phyloP scores from a whole-genome alignment of 1,284 basidiomycete genomes.

The Apiotrichum sp. region DNA sequence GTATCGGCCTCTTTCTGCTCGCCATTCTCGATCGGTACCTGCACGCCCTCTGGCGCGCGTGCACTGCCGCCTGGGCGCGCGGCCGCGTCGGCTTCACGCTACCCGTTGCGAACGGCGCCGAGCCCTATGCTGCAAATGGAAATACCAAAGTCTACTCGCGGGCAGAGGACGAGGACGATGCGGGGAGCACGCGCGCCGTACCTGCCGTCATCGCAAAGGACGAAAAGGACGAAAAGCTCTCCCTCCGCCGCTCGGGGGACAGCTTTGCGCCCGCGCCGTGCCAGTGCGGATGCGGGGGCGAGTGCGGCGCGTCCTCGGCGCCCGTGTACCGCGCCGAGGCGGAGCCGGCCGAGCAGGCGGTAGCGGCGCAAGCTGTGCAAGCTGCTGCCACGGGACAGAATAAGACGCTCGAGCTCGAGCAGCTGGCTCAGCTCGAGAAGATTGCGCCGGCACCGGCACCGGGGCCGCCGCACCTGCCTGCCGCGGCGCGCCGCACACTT shows the following conservation, averaged over 20 bases:
- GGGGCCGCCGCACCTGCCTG: slow-evolving; percentile 17
- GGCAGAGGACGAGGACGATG: not conserved
- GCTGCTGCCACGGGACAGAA: too few relatives aligned
- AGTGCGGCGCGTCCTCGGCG: slow-evolving; percentile 9
- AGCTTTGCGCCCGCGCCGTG: not conserved
- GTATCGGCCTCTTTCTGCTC: slow-evolving; percentile 61
- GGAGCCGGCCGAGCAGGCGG: not conserved
- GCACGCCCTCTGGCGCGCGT: slow-evolving; percentile 53
- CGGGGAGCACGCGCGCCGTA: not conserved
- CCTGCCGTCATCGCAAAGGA: not conserved
- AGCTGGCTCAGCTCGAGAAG: not conserved
- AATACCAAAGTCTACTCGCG: not conserved
- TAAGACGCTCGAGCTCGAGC: too few relatives aligned
- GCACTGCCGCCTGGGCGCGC: slow-evolving; percentile 55
- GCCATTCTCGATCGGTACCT: slow-evolving; percentile 64
- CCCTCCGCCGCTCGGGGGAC: not conserved
- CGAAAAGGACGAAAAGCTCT: not conserved
- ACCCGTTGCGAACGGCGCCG: slow-evolving; percentile 6
- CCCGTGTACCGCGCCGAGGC: not conserved
- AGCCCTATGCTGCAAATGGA: too few relatives aligned
- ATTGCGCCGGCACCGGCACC: not conserved
- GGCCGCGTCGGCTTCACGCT: slow-evolving; percentile 10
- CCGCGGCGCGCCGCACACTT: slow-evolving; percentile 18
- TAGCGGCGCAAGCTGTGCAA: too few relatives aligned
- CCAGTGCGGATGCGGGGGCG: slow-evolving; percentile 14